Base-by-base conservation (phyloP, 2,329 filamentous ascomycete species). In the Fusarium acutatum region DNA sequence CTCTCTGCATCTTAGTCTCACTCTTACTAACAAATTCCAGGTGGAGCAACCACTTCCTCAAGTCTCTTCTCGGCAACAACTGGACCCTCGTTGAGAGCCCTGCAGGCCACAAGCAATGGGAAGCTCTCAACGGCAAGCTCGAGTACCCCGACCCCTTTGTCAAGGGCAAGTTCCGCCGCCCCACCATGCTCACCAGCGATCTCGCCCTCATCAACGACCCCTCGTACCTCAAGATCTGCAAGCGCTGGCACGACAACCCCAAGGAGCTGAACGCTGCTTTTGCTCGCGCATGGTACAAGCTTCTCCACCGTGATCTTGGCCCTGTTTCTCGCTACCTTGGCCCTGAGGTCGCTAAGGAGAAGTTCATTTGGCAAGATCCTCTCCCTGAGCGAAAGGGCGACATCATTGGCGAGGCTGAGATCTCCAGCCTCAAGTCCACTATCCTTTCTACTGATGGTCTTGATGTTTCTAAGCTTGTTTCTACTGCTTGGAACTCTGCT, bases 221-320 rank as follows among this genome's bases (percentile, higher is more conserved):
- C 5, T 85, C 76, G 13, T 95, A 93, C 84, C 91, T 93, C 84
- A 94, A 94, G 88, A 93, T 95, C 80, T 88, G 91, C 24, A 89
- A 90, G 60, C 88, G 87, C 77, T 95, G 90, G 88, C 84, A 92
- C 52, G 88, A 90, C 74, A 84, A 95, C 83, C 91, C 91, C 4
- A 87, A 92, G 50, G 83, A 93, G 85, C 87, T 95, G 43, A 87
- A 86, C 60, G 90, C 94, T 69, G 90, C 88, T 14, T 95, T 95
- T 78, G 86, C 88, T 28, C 89, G 89, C 56, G 93, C 93, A 20
- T 95, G 93, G 93, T 95, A 94, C 89, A 95, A 95, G 89, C 88
- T 95, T 46, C 86, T 93, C 38, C 93, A 95, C 85, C 92, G 93
- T 84, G 93, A 95, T 81, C 88, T 95, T 84, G 93, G 93, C 22